Conservation (phyloP, 768 basidiomycete species). For the Gyrodon lividus region DNA sequence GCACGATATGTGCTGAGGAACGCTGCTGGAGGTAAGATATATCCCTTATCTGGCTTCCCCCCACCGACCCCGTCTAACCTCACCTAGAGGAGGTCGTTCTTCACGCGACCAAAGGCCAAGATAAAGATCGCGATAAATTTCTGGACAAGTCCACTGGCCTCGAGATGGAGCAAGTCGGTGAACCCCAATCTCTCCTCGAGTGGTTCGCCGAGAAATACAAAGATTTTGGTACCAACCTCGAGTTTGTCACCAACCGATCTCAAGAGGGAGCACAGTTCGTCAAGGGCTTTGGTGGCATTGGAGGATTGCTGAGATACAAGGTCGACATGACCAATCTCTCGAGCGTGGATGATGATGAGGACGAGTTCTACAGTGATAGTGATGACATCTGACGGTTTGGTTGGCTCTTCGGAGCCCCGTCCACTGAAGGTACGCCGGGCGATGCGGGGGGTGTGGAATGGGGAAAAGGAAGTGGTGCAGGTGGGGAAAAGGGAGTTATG, state of each 20-base stretch:
- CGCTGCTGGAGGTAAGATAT: constrained; percentile 75
- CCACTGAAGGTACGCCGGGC: constrained; percentile 62
- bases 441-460: constrained; percentile 45
- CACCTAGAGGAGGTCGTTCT: constrained; percentile 76
- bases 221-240: constrained; percentile 93
- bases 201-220: constrained; percentile 99
- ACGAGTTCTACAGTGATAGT: constrained; percentile 79
- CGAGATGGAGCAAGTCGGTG: constrained; percentile 90
- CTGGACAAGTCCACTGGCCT: constrained; percentile 89
- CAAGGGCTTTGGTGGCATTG: constrained; percentile 98
- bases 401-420: constrained; percentile 83
- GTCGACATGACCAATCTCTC: constrained; percentile 89
- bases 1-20: constrained; percentile 87
- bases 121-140: constrained; percentile 94
- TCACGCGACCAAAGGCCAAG: constrained; percentile 76
- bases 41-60: background rate
- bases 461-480: constrained; percentile 1
- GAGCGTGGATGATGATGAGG: constrained; percentile 71
- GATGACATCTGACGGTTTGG: constrained; percentile 84
- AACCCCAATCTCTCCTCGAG: constrained; percentile 87
- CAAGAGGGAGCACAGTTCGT: constrained; percentile 98
- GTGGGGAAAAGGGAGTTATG: constrained; percentile 1
- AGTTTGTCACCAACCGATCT: constrained; percentile 94
- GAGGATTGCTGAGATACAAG: constrained; percentile 94
- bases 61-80: background rate